phyloP scores from a whole-genome alignment of 2,329 filamentous ascomycete genomes.

The Penicillium capsulatum region DNA sequence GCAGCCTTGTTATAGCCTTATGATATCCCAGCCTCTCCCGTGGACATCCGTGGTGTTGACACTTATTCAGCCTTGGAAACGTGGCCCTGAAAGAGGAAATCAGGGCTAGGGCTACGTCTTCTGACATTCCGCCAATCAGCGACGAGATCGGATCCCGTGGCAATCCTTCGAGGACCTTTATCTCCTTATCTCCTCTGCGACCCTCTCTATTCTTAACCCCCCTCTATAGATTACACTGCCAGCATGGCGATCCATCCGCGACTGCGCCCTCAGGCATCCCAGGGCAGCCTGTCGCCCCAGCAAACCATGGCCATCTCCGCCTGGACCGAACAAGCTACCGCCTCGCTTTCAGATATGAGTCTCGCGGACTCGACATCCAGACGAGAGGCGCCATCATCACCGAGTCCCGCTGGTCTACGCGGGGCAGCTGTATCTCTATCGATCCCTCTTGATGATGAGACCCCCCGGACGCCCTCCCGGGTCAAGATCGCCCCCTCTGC shows the following conservation, averaged over 20 bases:
- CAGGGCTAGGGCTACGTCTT: slow-evolving; percentile 21
- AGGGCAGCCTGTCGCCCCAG: slow-evolving; percentile 32
- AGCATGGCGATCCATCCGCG: slow-evolving; percentile 45
- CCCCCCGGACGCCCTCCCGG: slow-evolving; percentile 26
- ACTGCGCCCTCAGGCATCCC: slow-evolving; percentile 24
- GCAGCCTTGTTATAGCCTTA: no score
- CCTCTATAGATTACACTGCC: slow-evolving; percentile 1
- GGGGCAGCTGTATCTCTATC: slow-evolving; percentile 62
- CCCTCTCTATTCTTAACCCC: slow-evolving; percentile 10
- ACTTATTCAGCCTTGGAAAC: no score
- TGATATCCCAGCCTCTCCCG: no score
- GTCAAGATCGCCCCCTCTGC: slow-evolving; percentile 20
- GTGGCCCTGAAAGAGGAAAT: slow-evolving; percentile 3
- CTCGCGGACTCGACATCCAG: slow-evolving; percentile 27
- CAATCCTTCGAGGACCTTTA: slow-evolving; percentile 14
- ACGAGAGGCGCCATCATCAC: slow-evolving; percentile 47
- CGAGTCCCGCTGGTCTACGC: slow-evolving; percentile 45
- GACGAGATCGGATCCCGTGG: slow-evolving; percentile 16
- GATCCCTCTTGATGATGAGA: slow-evolving; percentile 68
- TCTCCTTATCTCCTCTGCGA: slow-evolving; percentile 15
- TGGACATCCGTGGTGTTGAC: no score
- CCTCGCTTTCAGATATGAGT: slow-evolving; percentile 35
- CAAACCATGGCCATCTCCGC: slow-evolving; percentile 59
- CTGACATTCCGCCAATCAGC: slow-evolving; percentile 20
- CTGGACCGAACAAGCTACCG: slow-evolving; percentile 55